Base-by-base conservation (phyloP, 2,329 filamentous ascomycete species). In the Penicillium paneum region DNA sequence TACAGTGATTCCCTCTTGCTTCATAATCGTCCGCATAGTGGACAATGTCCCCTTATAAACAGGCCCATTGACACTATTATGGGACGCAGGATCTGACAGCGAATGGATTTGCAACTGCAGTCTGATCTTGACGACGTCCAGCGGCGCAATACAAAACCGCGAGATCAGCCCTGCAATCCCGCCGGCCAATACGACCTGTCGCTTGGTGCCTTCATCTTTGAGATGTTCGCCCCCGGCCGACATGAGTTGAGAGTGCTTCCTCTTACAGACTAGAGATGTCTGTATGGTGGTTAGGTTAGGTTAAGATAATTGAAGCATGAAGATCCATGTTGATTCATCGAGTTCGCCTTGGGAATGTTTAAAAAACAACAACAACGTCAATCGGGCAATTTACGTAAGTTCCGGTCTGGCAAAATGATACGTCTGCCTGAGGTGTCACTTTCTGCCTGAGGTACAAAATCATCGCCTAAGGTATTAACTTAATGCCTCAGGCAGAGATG, bases 81-180 rank as follows among this genome's bases (percentile, higher is more conserved):
- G 79, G 42, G 84, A 81, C 10, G 85, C 74, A 2, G 90, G 88
- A 67, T 93, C 88, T 64, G 87, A 88, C 56, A 90, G 83, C 45
- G 90, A 91, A 76, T 95, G 89, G 41, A 89, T 84, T 74, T 97
- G 94, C 17, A 99, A 85, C 73, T 99, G 94, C 42, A 97, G 86
- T 43, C 94, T 90, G 76, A 99, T 99, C 79, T 99, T 97, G 76
- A 97, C 86, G 59, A 99, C 94, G 74, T 99, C 94, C 63, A 99
- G 88, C 49, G 94, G 94, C 17, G 94, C 91, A 70, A 97, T 88
- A 69, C 94, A 84, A 79, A 99, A 97, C 88, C 92, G 88, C 51
- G 94, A 94, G 60, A 97, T 85, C 62, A 97, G 83, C 55, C 94
- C 94, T 60, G 94, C 90, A 62, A 84, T 77, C 42, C 82, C 86